phyloP scores from a whole-genome alignment of 169 alveolate genomes.

The Haemoproteus tartakovskyi region DNA sequence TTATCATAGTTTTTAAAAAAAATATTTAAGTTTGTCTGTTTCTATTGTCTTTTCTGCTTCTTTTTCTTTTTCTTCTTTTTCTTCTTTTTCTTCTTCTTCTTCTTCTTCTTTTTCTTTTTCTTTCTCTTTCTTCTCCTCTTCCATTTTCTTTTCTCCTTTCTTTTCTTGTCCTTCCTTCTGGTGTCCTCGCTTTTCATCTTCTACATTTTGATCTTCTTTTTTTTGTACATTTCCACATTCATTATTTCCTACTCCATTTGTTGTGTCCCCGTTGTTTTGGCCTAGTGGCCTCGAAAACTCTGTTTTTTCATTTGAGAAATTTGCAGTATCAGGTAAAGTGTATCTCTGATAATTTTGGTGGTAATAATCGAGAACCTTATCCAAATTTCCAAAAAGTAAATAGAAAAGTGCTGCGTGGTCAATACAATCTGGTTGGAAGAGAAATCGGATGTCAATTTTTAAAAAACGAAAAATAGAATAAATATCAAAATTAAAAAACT shows the following conservation, averaged over 20 bases:
- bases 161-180: background rate
- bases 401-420: conserved; percentile 46
- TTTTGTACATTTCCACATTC: background rate
- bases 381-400: conserved; percentile 48
- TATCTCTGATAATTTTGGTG: too few relatives aligned
- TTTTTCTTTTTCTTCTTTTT: background rate
- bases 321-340: too few relatives aligned
- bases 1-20: conserved; percentile 28
- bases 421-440: conserved; percentile 38
- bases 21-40: too few relatives aligned
- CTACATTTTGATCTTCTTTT: background rate
- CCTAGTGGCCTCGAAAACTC: too few relatives aligned
- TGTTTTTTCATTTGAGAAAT: too few relatives aligned
- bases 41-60: background rate
- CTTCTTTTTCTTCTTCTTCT: background rate
- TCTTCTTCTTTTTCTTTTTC: background rate
- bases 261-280: too few relatives aligned
- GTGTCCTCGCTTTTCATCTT: background rate
- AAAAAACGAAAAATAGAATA: conserved; percentile 52
- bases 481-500: conserved; percentile 60
- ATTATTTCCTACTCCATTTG: background rate
- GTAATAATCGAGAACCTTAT: conserved; percentile 28
- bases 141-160: too few relatives aligned
- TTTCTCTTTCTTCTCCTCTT: background rate
- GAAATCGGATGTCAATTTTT: conserved; percentile 35